Conservation (phyloP, 2,329 filamentous ascomycete genomes). For the Fusarium paranaense region DNA sequence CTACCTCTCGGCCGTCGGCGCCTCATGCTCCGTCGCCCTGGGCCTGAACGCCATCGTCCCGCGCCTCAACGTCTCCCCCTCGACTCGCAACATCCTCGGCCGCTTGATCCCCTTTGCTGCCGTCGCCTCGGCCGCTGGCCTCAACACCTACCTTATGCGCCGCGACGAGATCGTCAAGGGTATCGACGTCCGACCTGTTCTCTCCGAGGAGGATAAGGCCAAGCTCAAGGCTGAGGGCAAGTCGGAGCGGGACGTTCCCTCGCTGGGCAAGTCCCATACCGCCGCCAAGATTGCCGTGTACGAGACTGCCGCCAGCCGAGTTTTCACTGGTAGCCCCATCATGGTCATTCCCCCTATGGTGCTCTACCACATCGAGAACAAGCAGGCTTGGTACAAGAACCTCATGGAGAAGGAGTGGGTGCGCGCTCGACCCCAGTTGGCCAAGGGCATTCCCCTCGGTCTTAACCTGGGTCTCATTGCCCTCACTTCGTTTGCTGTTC, state of each 20-base stretch:
- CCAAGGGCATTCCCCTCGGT: conserved; percentile 68
- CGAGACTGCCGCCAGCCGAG: conserved; percentile 91
- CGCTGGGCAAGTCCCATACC: conserved; percentile 86
- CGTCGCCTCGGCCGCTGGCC: conserved; percentile 87
- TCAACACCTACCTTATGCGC: conserved; percentile 98
- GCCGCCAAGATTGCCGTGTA: conserved; percentile 90
- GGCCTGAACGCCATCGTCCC: conserved; percentile 92
- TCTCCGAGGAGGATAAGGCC: conserved; percentile 76
- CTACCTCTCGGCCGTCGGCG: conserved; percentile 90
- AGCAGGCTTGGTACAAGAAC: conserved; percentile 54
- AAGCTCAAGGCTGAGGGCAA: conserved; percentile 67
- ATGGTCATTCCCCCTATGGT: conserved; percentile 95
- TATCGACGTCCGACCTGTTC: conserved; percentile 90
- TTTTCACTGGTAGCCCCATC: conserved; percentile 94
- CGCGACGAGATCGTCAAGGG: conserved; percentile 93
- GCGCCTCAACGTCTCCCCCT: conserved; percentile 81
- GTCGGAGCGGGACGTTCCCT: conserved; percentile 73
- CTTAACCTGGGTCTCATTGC: conserved; percentile 91
- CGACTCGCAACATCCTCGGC: conserved; percentile 79
- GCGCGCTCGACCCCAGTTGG: conserved; percentile 77
- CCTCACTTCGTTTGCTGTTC: conserved; percentile 85
- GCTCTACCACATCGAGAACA: conserved; percentile 81
- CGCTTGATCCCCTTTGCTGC: conserved; percentile 97
- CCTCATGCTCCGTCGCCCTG: conserved; percentile 92
- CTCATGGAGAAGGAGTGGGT: conserved; percentile 79